phyloP scores from a whole-genome alignment of 2,329 filamentous ascomycete species.

The Ophiostoma sp. region DNA sequence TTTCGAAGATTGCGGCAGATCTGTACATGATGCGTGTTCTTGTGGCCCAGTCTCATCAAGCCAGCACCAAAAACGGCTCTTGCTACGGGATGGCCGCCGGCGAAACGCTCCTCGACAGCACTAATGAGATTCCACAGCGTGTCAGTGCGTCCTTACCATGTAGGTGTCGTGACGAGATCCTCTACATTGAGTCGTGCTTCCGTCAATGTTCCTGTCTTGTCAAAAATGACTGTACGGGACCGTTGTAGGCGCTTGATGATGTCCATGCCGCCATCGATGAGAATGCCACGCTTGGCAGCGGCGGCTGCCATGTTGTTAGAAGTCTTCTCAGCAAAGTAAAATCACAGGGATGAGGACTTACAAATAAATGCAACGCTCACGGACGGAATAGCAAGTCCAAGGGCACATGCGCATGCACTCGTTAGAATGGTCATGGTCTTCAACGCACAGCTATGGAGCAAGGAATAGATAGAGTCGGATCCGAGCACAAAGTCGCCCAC shows the following conservation, averaged over 20 bases:
- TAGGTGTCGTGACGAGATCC: background rate
- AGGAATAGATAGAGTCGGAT: background rate
- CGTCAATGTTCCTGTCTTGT: background rate
- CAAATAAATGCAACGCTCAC: background rate
- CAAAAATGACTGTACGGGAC: background rate
- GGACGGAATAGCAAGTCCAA: background rate
- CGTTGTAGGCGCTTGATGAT: background rate
- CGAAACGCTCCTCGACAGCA: background rate
- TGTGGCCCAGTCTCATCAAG: background rate
- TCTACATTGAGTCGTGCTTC: background rate
- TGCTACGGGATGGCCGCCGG: background rate
- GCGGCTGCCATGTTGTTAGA: background rate
- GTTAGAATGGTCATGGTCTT: background rate
- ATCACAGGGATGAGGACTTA: background rate
- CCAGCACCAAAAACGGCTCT: background rate
- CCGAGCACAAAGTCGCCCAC: background rate
- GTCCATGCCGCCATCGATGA: background rate
- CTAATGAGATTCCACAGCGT: background rate
- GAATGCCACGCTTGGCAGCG: background rate
- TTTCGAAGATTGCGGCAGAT: background rate
- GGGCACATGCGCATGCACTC: background rate
- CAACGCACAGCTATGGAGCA: background rate
- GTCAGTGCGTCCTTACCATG: background rate
- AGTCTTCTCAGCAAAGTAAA: background rate
- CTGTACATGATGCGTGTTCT: background rate